A percentile compares a stretch with the other conserved stretches of the same genome.
These are phyloP conservation scores for Coemansia asiatica DNA, from an alignment of 192 early-diverging fungal species.

Conservation along the genomic window DNA sequence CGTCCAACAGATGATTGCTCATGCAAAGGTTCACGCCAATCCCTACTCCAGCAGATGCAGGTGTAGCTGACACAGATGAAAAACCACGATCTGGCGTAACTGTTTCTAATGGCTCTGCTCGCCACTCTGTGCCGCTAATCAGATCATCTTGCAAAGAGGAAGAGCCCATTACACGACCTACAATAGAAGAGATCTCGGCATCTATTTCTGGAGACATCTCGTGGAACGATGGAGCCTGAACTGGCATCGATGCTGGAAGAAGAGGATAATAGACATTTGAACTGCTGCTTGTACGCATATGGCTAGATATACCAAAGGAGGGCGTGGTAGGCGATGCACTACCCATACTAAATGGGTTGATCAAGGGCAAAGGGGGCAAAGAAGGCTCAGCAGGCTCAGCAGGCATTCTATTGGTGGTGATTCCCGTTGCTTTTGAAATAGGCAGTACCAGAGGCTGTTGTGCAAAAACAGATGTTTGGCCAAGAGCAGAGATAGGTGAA, in stretches of 20 bases:
- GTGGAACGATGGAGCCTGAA: neutral
- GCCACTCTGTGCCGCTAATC: slow-evolving; percentile 45
- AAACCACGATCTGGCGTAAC: neutral
- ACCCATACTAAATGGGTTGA: slow-evolving; percentile 8
- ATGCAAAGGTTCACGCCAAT: neutral
- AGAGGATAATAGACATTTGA: slow-evolving; percentile 14
- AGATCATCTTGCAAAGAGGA: slow-evolving; percentile 39
- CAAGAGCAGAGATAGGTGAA: neutral
- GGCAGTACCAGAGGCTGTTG: neutral
- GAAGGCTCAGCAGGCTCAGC: neutral
- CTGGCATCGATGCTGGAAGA: slow-evolving; percentile 3
- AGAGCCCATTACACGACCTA: slow-evolving; percentile 48
- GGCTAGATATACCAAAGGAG: slow-evolving; percentile 14
- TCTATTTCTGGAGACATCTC: slow-evolving; percentile 43
- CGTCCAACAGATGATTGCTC: too few species aligned
- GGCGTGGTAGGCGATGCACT: slow-evolving; percentile 10
- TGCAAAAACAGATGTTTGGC: neutral
- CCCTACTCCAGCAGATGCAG: neutral
- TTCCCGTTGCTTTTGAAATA: neutral
- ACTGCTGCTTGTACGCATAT: slow-evolving; percentile 42
- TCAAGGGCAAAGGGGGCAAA: slow-evolving; percentile 25
- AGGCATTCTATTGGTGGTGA: neutral
- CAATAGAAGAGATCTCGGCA: slow-evolving; percentile 49
- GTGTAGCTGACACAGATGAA: neutral
- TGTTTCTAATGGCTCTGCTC: slow-evolving; percentile 22